Base-by-base conservation (phyloP, 768 basidiomycete species). In the Tremella yokohamensis region DNA sequence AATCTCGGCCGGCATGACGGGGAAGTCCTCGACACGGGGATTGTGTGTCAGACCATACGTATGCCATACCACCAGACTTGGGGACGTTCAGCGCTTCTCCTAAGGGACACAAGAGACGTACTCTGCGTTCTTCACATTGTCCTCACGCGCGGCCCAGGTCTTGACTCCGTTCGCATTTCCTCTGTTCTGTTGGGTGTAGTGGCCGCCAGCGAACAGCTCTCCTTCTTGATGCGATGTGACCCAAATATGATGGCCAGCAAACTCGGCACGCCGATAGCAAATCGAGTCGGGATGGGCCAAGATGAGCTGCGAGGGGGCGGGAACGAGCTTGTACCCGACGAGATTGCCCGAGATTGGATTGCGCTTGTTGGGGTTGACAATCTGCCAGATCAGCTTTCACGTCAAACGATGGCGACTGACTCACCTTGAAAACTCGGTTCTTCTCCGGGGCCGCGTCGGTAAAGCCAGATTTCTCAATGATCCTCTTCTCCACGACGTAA, bases 31-130 rank as follows among this genome's bases (percentile, higher is more conserved):
- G 0, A 62, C 58, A 42, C 72, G 54, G 18, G 68, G 63, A 18
- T 64, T 67, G 56, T 73, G 74, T 3, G 74, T 75, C 20, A 75
- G 52, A 4, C 72, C 74, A 45, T 72, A 73, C 8, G 69, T 71
- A 48, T 66, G 69, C 73, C 72, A 75, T 26, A 67, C 38, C 11
- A 75, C 71, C 11, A 72, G n/a, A 40, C 29, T 34, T 34, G 29
- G 29, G n/a, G 29, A 34, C 29, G 11, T 4, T 34, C 29, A 34
- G 29, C 29, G 11, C 29, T 6, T 34, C 29, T 6, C 29, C 29
- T 34, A 34, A 34, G 11, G 29, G 11, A 34, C 4, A 34, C 29
- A 4, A 34, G 29, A 34, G 29, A 34, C 29, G 4, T 11, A 34
- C 29, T 63, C 63, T 11, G 38, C 49, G 49, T 64, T 64, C 26